A percentile compares a stretch with the other conserved stretches of the same genome.
These are phyloP conservation scores for Rhynchosporium agropyri DNA, from an alignment of 2,329 filamentous ascomycete species.

Conservation along the genomic window DNA sequence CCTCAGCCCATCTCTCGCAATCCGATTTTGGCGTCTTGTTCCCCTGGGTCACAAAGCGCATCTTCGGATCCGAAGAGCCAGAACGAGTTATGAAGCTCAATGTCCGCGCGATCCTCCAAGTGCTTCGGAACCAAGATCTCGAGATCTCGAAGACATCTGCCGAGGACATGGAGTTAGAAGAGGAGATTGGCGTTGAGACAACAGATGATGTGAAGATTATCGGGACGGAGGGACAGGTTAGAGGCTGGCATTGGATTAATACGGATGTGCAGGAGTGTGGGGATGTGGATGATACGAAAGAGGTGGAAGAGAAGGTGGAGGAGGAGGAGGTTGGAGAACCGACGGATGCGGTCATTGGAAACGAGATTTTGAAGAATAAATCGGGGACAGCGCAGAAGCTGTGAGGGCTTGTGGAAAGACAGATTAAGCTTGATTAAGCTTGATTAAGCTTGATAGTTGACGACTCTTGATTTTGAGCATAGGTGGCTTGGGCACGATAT, in stretches of 20 bases:
- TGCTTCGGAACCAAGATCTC: slow-evolving; percentile 54
- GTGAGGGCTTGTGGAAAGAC: neutral
- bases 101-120: slow-evolving; percentile 58
- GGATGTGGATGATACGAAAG: slow-evolving; percentile 29
- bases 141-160: slow-evolving; percentile 52
- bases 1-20: slow-evolving; percentile 80
- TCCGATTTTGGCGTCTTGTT: slow-evolving; percentile 84
- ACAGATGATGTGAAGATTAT: slow-evolving; percentile 38
- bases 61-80: slow-evolving; percentile 60
- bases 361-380: slow-evolving; percentile 31
- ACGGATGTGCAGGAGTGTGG: slow-evolving; percentile 29
- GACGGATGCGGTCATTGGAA: slow-evolving; percentile 31
- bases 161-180: slow-evolving; percentile 44
- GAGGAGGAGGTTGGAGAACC: slow-evolving; percentile 25
- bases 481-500: too few species aligned
- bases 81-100: slow-evolving; percentile 63
- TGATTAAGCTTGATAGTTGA: too few species aligned
- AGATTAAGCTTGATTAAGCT: neutral
- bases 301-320: slow-evolving; percentile 23
- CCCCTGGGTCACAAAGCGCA: slow-evolving; percentile 65
- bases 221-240: slow-evolving; percentile 30
- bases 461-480: too few species aligned
- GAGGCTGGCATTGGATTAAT: slow-evolving; percentile 40
- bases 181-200: slow-evolving; percentile 21
- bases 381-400: slow-evolving; percentile 21